Base-by-base conservation (phyloP, 768 basidiomycete genomes). In the Cantharellus anzutake region DNA sequence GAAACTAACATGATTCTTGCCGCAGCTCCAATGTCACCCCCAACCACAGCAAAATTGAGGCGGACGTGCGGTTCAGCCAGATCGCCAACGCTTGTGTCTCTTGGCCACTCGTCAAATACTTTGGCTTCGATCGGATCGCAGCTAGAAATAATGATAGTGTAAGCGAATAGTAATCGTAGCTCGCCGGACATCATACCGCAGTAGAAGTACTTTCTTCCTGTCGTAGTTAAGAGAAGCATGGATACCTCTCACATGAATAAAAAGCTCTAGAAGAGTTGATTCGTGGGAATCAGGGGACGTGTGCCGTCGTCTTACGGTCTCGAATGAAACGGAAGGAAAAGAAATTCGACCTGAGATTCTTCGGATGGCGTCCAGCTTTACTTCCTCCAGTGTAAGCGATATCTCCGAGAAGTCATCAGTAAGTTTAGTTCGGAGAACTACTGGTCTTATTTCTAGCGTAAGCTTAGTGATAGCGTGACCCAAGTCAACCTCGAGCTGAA, bases 51-150 rank as follows among this genome's bases (percentile, higher is more conserved):
- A 69, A 90, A 91, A n/a, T 82, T 79, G 29, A 92, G 75, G 39
- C 76, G 77, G 3, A 91, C 73, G 38, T 79, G 78, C 20, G 20
- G 20, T 29, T 29, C 20, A 29, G 20, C 20, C n/a, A 72, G 74
- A 42, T 79, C 73, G 56, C 73, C 71, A 5, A 71, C 67, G 42
- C 74, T 67, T n/a, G 69, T 63, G 51, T 68, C 64, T 3, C 74
- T 63, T 3, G 82, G 79, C 90, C 90, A 93, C 66, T 93, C 86
- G 63, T 93, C 90, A 64, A 74, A 80, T 57, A 90, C 80, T 59
- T 78, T 78, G 53, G 90, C 75, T 63, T 79, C 74, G 41, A 92
- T 69, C 0, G 90, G 90, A 65, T 90, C 84, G 38, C 86, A 83
- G 34, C 87, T 88, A 60, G 34, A 57, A 61, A 61, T 39, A 61